Evolutionary conservation across 345 rosid genomes (phyloP), one percentile per base, ranked within the genome.

Genomic region (Zanthoxylum bungeanum): DNA sequence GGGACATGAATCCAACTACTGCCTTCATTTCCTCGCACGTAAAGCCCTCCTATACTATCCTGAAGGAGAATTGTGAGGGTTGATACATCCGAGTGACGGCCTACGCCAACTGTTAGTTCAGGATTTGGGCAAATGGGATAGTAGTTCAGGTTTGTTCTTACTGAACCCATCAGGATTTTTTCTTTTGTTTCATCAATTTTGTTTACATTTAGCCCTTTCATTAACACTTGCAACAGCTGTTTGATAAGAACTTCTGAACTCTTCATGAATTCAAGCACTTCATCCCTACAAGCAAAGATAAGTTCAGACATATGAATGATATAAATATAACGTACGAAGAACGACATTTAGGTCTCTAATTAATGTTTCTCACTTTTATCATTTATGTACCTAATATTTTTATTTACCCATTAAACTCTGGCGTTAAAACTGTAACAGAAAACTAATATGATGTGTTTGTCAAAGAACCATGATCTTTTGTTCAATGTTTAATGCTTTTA

Each of bases 111-210:
- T 6, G 84, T 77, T 46, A 77, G 77, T 64, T 82, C 88, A 27
- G 85, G 87, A 70, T 76, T 76, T 34, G 87, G 87, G 16, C 85
- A 84, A 40, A 71, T 72, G 1, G 87, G 83, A 10, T 84, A 81
- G 64, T 81, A 81, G 77, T 84, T 81, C 1, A 78, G 77, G 76
- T 84, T 81, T 27, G 75, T 75, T 60, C 84, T 66, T 4, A 73
- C 44, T 0, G 85, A 81, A 4, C 85, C 85, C 85, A 80, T 80
- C 33, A 80, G 76, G 66, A 78, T 61, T 28, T 73, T 68, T 52
- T 78, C 80, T 68, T 78, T 78, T 5, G 72, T 68, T 77, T 72
- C 81, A 47, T 80, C 84, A 0, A 82, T 76, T 62, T 70, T 82
- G 9, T 76, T 68, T 33, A 85, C 85, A 4, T 80, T 80, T 17